Evolutionary conservation across 805 yeast species (phyloP), one percentile per base, ranked within the genome.

Genomic region (Spathaspora girioi): DNA sequence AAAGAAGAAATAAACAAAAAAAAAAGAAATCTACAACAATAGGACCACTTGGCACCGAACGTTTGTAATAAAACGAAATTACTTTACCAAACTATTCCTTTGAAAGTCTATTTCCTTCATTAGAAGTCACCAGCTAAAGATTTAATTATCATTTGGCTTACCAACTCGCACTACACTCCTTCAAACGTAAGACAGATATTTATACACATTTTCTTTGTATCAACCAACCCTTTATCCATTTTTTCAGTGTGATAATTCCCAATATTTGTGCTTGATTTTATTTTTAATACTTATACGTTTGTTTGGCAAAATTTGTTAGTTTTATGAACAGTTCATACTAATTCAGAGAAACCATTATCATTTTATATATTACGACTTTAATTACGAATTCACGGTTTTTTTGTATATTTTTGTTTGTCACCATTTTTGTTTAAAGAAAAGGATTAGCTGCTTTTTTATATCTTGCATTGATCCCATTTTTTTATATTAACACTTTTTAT

Each of bases 331-430:
- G 32, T 9, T 35, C 26, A 32, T 19, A 46, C 23, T n/a, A 46
- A 46, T 20, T 19, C 35, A 26, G 19, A 46, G 38, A 29, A 17
- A 17, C 29, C 41, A 26, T 41, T 41, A 41, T 41, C 18, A 15
- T 38, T 38, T 19, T 41, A 18, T 19, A 41, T 41, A 15, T 41
- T 20, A 20, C 43, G 23, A 20, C 14, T 41, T 23, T 35, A n/a
- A 35, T 35, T 35, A 35, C 40, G 40, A 35, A 35, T 35, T 35
- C 40, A 35, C 40, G 40, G 40, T 44, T 44, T 44, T 44, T 44
- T 23, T 44, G 27, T 31, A 29, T 26, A 17, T n/a, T 44, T 23
- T 18, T 23, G 19, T 43, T 20, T 41, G 29, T 41, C 44, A 41
- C 26, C n/a, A 41, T 41, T 41, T 41, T 41, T 41, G n/a, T 41